Percentiles rank a stretch among this genome's conserved stretches.
phyloP scores from a whole-genome alignment of 768 basidiomycete species.

The Solioccasus polychromus region DNA sequence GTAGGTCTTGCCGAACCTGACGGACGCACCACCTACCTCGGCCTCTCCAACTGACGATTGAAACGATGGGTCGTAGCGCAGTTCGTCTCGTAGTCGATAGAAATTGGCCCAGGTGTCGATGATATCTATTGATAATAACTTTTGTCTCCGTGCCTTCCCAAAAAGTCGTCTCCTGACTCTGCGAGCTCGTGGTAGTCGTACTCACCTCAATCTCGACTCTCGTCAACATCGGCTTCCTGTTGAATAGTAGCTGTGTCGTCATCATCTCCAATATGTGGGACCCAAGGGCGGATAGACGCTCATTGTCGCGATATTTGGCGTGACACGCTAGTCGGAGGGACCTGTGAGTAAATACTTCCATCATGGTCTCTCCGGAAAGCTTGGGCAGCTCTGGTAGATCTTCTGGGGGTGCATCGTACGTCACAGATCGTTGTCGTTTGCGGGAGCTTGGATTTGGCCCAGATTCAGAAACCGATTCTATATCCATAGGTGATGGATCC shows the following conservation, averaged over 20 bases:
- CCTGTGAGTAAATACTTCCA: slow-evolving; percentile 69
- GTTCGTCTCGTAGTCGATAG: slow-evolving; percentile 35
- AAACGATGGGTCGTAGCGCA: slow-evolving; percentile 32
- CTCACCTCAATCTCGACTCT: slow-evolving; percentile 52
- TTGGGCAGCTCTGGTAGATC: slow-evolving; percentile 46
- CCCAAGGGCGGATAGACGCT: slow-evolving; percentile 54
- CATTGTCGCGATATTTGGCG: slow-evolving; percentile 52
- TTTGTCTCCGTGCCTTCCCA: slow-evolving; percentile 24
- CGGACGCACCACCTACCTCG: slow-evolving; percentile 36
- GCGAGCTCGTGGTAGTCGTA: slow-evolving; percentile 12
- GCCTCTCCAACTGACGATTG: slow-evolving; percentile 26
- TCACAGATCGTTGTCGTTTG: slow-evolving; percentile 39
- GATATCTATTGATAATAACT: slow-evolving; percentile 30
- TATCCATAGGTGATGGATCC: slow-evolving; percentile 33
- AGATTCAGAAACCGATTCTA: slow-evolving; percentile 26
- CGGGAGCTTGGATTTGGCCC: slow-evolving; percentile 26
- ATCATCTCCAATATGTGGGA: slow-evolving; percentile 44
- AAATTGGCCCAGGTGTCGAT: slow-evolving; percentile 37
- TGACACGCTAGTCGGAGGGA: slow-evolving; percentile 50
- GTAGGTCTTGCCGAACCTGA: slow-evolving; percentile 9
- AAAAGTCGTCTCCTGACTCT: slow-evolving; percentile 23
- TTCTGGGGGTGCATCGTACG: slow-evolving; percentile 25
- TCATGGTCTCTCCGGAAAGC: slow-evolving; percentile 50
- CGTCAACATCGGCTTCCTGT: slow-evolving; percentile 47
- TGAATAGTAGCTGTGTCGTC: slow-evolving; percentile 47